Conservation (phyloP, 2,329 filamentous ascomycete species). For the Cytospora chrysosperma region DNA sequence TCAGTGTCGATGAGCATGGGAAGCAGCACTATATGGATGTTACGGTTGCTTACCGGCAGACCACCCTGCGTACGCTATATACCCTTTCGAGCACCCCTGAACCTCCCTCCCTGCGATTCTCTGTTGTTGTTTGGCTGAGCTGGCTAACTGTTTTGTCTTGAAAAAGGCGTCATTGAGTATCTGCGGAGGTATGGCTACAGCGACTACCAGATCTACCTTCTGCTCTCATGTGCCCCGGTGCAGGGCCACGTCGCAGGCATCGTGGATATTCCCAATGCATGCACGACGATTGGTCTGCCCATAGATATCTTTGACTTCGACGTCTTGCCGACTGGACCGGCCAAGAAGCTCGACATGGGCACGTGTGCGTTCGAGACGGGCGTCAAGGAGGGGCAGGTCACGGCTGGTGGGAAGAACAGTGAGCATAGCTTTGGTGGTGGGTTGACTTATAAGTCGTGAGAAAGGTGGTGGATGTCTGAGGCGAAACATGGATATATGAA, state of each 20-base stretch:
- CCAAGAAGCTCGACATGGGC: conserved; percentile 61
- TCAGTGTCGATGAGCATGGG: conserved; percentile 82
- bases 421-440: conserved; percentile 51
- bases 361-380: conserved; percentile 64
- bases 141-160: neutral
- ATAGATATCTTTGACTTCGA: conserved; percentile 97
- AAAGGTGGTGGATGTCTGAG: neutral
- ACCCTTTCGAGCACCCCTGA: neutral
- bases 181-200: conserved; percentile 69
- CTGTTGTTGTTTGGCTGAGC: conserved; percentile 8
- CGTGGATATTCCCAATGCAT: conserved; percentile 88
- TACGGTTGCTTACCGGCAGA: conserved; percentile 83
- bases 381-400: conserved; percentile 43
- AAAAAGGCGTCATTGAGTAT: conserved; percentile 70
- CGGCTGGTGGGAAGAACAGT: conserved; percentile 46
- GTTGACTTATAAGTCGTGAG: conserved; percentile 44
- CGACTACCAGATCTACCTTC: conserved; percentile 78
- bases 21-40: conserved; percentile 90
- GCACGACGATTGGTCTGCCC: conserved; percentile 82
- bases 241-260: conserved; percentile 88
- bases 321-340: conserved; percentile 66
- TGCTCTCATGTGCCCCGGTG: conserved; percentile 81
- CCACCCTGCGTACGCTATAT: conserved; percentile 58
- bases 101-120: neutral
- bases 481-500: neutral